Percentiles rank a stretch among this genome's conserved stretches.
phyloP scores from a whole-genome alignment of 768 basidiomycete genomes.

The Asterophora parasitica region DNA sequence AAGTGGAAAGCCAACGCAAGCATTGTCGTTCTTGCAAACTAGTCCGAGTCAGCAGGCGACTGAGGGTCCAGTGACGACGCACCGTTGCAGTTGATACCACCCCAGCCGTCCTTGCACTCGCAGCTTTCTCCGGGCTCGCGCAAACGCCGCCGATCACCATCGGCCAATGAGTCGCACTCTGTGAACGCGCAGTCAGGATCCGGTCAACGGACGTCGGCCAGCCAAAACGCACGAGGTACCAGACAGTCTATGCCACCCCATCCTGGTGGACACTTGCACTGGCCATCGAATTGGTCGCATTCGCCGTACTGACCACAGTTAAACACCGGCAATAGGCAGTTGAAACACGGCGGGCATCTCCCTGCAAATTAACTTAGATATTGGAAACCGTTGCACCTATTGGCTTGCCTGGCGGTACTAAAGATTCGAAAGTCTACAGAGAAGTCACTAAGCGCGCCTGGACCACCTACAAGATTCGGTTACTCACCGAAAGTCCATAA shows the following conservation, averaged over 20 bases:
- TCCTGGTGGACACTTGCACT: constrained; percentile 95
- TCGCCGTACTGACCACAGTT: constrained; percentile 89
- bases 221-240: constrained; percentile 66
- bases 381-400: too few species aligned
- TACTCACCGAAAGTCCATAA: constrained; percentile 16
- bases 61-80: constrained; percentile 16
- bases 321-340: constrained; percentile 89
- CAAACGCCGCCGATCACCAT: constrained; percentile 80
- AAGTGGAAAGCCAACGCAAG: constrained; percentile 79
- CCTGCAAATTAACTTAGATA: constrained; percentile 25
- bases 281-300: constrained; percentile 90
- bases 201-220: neutral
- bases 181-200: constrained; percentile 7
- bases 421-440: constrained; percentile 16
- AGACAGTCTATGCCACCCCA: constrained; percentile 97
- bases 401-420: constrained; percentile 19
- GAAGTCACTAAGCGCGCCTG: constrained; percentile 2
- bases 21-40: constrained; percentile 84
- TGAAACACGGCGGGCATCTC: constrained; percentile 88
- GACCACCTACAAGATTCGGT: too few species aligned
- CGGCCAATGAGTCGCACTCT: constrained; percentile 95
- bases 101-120: constrained; percentile 93
- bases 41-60: neutral
- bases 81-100: constrained; percentile 98
- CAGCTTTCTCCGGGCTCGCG: constrained; percentile 73